Evolutionary conservation across 2,329 filamentous ascomycete genomes (phyloP), one percentile per base, ranked within the genome.

Genomic region (Emydomyces testavorans): DNA sequence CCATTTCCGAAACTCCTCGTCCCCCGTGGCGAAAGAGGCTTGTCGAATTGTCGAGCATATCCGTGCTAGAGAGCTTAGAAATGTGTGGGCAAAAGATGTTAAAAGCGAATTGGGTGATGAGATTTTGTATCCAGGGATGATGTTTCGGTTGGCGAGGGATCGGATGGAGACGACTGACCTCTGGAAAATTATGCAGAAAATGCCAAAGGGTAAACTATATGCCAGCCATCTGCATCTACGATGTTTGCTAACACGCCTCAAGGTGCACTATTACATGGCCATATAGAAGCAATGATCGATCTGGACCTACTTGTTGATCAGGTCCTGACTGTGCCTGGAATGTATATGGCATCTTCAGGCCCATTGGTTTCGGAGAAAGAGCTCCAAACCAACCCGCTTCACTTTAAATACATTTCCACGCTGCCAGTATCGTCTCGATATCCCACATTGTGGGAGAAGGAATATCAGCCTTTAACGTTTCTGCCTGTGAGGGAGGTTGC

Each of bases 261-360:
- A 52, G 50, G 50, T 11, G 75, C 82, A 6, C 71, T 94, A 28
- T 68, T 94, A 52, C 89, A 96, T 68, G 86, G 86, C 32, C 89
- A 95, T 65, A 71, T 93, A 60, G 85, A 94, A 64, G 87, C 89
- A 58, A 93, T 93, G 80, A 83, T 94, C 42, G 84, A 94, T 62
- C 79, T 87, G 55, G 82, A 87, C 61, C 92, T 80, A 68, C 69
- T 94, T 4, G 73, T 94, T 34, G 76, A 81, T 4, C 74, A 83
- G 57, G 78, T 85, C 2, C 73, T 95, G 53, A 69, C 58, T 4
- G 82, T 79, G 0, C 78, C 82, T 0, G 85, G 85, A 1, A 82
- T 94, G 58, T 82, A 85, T 64, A 77, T 94, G 51, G 65, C 65
- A n/a, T 75, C 79, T 13, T 69, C 77, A 29, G 68, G 66, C 1